phyloP scores from a whole-genome alignment of 2,329 filamentous ascomycete genomes.

The Clonostachys sp. region DNA sequence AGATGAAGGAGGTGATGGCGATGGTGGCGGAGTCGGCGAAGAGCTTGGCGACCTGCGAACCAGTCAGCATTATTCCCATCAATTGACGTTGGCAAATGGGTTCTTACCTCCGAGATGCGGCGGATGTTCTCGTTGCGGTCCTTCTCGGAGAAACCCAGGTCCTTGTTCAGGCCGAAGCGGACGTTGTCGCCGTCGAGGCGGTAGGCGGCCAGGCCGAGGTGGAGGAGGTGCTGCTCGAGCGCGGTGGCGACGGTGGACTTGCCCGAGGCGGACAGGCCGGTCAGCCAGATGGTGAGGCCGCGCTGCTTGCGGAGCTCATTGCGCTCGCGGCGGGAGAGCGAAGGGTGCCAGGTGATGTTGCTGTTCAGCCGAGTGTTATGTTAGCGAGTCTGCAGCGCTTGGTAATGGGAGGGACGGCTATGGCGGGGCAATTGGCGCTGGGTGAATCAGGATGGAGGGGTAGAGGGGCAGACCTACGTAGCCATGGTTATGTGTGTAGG shows the following conservation, averaged over 20 bases:
- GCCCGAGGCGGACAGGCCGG: slow-evolving; percentile 89
- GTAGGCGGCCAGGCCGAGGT: slow-evolving; percentile 79
- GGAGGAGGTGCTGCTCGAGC: slow-evolving; percentile 93
- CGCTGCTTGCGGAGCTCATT: slow-evolving; percentile 72
- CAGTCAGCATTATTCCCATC: background rate
- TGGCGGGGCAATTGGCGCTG: background rate
- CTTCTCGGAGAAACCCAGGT: slow-evolving; percentile 88
- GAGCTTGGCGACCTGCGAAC: slow-evolving; percentile 74
- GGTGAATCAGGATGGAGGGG: slow-evolving; percentile 3
- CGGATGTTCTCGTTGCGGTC: slow-evolving; percentile 98
- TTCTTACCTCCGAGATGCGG: slow-evolving; percentile 73
- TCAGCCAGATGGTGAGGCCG: slow-evolving; percentile 97
- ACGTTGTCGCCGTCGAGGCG: slow-evolving; percentile 97
- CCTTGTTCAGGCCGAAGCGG: slow-evolving; percentile 96
- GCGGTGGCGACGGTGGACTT: slow-evolving; percentile 97
- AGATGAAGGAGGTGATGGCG: slow-evolving; percentile 95
- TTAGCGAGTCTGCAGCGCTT: slow-evolving; percentile 1
- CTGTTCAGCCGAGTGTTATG: slow-evolving; percentile 33
- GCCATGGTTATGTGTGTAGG: background rate
- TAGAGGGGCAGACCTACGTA: background rate
- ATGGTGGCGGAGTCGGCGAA: slow-evolving; percentile 88
- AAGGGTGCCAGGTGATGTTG: slow-evolving; percentile 88
- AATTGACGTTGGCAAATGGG: background rate
- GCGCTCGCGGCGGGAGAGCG: slow-evolving; percentile 74
- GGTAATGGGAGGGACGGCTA: slow-evolving; percentile 3